Conservation (phyloP, 768 basidiomycete genomes). For the Pulveroboletus sp. region DNA sequence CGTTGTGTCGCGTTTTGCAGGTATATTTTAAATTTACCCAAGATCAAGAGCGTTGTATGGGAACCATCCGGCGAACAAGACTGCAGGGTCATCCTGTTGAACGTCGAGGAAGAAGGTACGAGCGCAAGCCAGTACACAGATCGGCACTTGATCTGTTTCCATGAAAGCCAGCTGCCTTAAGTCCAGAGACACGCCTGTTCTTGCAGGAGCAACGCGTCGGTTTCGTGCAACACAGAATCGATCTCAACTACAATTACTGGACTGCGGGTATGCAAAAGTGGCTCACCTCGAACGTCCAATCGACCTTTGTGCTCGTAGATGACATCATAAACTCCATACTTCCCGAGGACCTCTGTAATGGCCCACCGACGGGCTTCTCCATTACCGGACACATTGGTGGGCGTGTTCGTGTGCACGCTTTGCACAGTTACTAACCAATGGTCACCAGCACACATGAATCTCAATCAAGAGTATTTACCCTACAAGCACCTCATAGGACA, state of each 20-base stretch:
- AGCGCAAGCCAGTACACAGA: not conserved
- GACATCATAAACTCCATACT: conserved; percentile 81
- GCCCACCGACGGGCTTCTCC: conserved; percentile 84
- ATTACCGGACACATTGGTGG: conserved; percentile 86
- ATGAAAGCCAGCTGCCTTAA: conserved; percentile 64
- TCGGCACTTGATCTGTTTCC: conserved; percentile 4
- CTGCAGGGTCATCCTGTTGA: conserved; percentile 62
- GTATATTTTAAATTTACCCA: conserved; percentile 63
- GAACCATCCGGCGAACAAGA: conserved; percentile 46
- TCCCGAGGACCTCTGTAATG: conserved; percentile 71
- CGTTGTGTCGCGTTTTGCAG: conserved; percentile 33
- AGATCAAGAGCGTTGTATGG: conserved; percentile 52
- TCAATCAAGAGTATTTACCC: conserved; percentile 85
- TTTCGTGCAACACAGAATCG: conserved; percentile 53
- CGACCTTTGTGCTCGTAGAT: conserved; percentile 41
- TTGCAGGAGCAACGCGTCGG: conserved; percentile 52
- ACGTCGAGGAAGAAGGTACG: conserved; percentile 57
- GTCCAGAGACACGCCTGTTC: conserved; percentile 49
- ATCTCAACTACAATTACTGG: conserved; percentile 86
- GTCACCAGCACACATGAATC: conserved; percentile 78
- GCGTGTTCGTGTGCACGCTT: conserved; percentile 13
- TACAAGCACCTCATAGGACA: conserved; percentile 90
- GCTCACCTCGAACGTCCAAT: not conserved
- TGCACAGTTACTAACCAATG: conserved; percentile 1
- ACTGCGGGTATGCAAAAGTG: conserved; percentile 54